A percentile compares a stretch with the other conserved stretches of the same genome.
Conservation (phyloP, 2,329 filamentous ascomycete species). For the Geoglossum cookeanum region DNA sequence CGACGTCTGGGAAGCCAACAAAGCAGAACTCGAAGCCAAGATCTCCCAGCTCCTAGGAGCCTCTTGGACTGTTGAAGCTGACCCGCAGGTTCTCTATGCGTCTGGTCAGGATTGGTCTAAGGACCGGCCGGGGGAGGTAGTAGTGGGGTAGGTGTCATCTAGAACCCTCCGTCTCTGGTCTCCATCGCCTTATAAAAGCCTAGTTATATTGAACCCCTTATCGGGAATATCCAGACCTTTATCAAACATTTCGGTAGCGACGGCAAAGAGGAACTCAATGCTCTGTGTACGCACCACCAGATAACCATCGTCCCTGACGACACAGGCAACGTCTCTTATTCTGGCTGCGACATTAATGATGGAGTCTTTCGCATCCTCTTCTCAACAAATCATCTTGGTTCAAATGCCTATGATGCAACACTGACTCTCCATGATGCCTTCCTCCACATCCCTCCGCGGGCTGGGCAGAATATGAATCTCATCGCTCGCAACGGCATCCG, state of each 20-base stretch:
- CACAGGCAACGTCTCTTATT: constrained; percentile 24
- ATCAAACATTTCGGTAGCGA: constrained; percentile 20
- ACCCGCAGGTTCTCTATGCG: constrained; percentile 26
- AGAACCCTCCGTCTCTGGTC: neutral
- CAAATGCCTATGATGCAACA: constrained; percentile 26
- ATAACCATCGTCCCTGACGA: constrained; percentile 30
- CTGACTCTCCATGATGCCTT: constrained; percentile 26
- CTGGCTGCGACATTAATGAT: constrained; percentile 25
- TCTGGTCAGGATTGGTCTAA: constrained; percentile 20
- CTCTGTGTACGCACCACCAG: constrained; percentile 24
- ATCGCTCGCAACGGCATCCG: constrained; percentile 25
- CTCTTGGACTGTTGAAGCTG: constrained; percentile 31
- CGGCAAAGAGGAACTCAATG: constrained; percentile 29
- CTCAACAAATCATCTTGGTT: constrained; percentile 23
- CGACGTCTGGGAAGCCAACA: constrained; percentile 32
- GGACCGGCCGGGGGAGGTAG: constrained; percentile 18
- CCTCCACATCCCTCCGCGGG: constrained; percentile 23
- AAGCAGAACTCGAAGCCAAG: constrained; percentile 24
- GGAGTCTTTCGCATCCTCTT: constrained; percentile 33
- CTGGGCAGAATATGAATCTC: constrained; percentile 21
- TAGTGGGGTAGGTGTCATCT: constrained; percentile 21
- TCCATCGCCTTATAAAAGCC: neutral
- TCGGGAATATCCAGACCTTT: constrained; percentile 24
- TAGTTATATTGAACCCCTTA: constrained; percentile 28
- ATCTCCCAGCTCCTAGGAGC: constrained; percentile 28